Conservation (phyloP, 176 grass and related monocot species). For the Urochloa ruziziensis region DNA sequence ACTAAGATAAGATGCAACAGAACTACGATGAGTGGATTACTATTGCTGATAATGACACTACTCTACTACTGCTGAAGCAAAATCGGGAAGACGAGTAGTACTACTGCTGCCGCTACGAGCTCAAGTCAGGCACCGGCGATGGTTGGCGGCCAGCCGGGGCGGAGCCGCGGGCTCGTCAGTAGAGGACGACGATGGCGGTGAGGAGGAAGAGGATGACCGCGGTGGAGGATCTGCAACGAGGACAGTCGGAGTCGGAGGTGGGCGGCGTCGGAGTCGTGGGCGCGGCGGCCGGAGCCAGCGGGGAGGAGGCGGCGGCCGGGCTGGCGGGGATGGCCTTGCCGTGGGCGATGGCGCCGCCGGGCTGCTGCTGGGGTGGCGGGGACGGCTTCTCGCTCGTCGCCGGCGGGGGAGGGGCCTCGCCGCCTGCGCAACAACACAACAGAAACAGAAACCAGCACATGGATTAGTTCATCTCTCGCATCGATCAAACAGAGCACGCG, state of each 20-base stretch:
- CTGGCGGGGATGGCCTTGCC: neutral
- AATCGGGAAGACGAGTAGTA: neutral
- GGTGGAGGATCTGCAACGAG: neutral
- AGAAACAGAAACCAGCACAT: neutral
- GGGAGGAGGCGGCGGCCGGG: neutral
- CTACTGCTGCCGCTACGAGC: neutral
- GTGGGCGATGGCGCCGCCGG: neutral
- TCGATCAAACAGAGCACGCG: neutral
- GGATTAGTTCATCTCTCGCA: neutral
- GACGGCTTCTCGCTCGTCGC: neutral
- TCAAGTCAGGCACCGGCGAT: slow-evolving; percentile 17
- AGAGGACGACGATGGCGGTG: neutral
- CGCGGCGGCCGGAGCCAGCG: neutral
- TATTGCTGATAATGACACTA: neutral
- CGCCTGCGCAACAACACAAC: neutral
- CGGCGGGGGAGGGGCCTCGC: slow-evolving; percentile 1
- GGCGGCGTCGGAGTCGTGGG: neutral
- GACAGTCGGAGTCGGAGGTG: neutral
- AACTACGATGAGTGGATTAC: neutral
- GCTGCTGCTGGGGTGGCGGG: neutral
- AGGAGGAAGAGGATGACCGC: neutral
- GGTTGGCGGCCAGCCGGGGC: neutral
- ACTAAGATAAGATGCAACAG: slow-evolving; percentile 6
- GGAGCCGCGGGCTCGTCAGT: neutral
- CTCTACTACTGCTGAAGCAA: neutral